Evolutionary conservation across 228 moss, liverwort and hornwort species (phyloP).

Genomic region (Sphagnum magellanicum): DNA sequence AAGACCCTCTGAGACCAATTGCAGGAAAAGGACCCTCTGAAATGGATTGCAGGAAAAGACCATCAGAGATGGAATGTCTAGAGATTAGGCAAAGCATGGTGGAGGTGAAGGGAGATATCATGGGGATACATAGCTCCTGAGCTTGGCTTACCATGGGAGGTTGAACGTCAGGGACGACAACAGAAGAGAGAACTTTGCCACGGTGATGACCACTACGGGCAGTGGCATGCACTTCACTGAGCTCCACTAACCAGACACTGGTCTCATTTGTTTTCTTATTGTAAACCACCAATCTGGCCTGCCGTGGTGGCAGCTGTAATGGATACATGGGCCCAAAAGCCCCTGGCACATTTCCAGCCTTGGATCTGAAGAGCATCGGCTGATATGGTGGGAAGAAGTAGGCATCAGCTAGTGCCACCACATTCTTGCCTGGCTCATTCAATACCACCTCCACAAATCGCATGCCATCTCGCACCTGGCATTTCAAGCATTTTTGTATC

Average conservation of each 20-base stretch:
- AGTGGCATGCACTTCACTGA: conserved; percentile 88
- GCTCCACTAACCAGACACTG: conserved; percentile 82
- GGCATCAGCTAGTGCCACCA: conserved; percentile 87
- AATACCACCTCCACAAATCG: conserved; percentile 94
- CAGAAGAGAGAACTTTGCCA: conserved; percentile 78
- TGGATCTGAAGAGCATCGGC: conserved; percentile 64
- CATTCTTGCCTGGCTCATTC: conserved; percentile 87
- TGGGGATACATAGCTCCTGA: neutral
- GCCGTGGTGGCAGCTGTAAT: conserved; percentile 77
- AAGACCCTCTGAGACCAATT: too few species aligned
- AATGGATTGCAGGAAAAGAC: too few species aligned
- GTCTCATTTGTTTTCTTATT: conserved; percentile 93
- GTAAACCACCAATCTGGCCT: conserved; percentile 80
- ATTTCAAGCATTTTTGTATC: too few species aligned
- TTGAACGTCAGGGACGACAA: conserved; percentile 80
- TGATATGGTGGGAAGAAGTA: conserved; percentile 94
- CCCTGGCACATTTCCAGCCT: conserved; percentile 9
- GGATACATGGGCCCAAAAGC: conserved; percentile 79
- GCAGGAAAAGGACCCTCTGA: too few species aligned
- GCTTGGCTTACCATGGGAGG: conserved; percentile 70
- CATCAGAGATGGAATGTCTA: too few species aligned
- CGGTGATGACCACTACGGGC: conserved; percentile 90
- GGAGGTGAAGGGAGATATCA: neutral
- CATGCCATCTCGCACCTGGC: conserved; percentile 89
- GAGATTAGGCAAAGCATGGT: neutral